Evolutionary conservation across 1,284 basidiomycete species (phyloP).

Genomic region (Volvariella surrecta): DNA sequence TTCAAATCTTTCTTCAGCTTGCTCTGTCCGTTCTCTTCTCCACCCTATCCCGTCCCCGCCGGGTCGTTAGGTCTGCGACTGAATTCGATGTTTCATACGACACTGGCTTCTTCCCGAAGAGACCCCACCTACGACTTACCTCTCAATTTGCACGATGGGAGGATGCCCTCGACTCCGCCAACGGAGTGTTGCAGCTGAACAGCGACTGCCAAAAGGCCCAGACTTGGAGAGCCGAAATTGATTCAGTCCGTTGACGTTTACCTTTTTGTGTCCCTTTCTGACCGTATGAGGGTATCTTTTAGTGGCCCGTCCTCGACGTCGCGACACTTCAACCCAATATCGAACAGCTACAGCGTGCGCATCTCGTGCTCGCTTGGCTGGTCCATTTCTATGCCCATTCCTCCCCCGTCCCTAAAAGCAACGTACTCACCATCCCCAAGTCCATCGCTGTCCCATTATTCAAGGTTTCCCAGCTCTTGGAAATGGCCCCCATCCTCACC

Average conservation of each 20-base stretch:
- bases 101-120: slow-evolving; percentile 84
- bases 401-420: slow-evolving; percentile 35
- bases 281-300: slow-evolving; percentile 11
- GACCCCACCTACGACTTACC: slow-evolving; percentile 54
- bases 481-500: slow-evolving; percentile 88
- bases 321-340: slow-evolving; percentile 42
- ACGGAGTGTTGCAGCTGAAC: no score
- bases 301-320: slow-evolving; percentile 68
- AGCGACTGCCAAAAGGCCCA: no score
- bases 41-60: slow-evolving; percentile 20
- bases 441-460: slow-evolving; percentile 79
- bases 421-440: slow-evolving; percentile 54
- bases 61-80: slow-evolving; percentile 20
- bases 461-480: slow-evolving; percentile 66
- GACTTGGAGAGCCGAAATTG: slow-evolving; percentile 57
- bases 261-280: slow-evolving; percentile 9
- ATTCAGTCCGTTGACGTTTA: slow-evolving; percentile 40
- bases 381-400: slow-evolving; percentile 89
- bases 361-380: slow-evolving; percentile 85
- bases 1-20: slow-evolving; percentile 29
- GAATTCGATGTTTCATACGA: slow-evolving; percentile 70
- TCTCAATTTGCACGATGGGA: slow-evolving; percentile 69
- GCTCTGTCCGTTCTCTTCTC: slow-evolving; percentile 30
- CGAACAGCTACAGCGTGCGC: slow-evolving; percentile 71
- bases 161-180: slow-evolving; percentile 29